These are phyloP conservation scores for Murraya paniculata DNA, from an alignment of 345 rosid genomes.

Conservation along the genomic window DNA sequence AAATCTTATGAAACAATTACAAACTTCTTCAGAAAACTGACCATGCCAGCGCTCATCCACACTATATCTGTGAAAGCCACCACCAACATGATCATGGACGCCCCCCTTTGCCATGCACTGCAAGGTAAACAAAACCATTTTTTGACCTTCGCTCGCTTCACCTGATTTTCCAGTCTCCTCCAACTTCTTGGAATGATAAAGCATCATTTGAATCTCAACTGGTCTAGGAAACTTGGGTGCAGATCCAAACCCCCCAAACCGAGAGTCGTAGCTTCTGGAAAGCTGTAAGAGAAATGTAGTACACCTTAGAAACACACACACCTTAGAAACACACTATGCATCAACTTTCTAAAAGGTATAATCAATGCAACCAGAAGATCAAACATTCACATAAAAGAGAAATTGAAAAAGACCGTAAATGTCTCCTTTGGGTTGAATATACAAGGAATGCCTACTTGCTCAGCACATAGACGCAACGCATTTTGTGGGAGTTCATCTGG, in stretches of 20 bases:
- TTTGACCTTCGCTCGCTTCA: slow-evolving; percentile 42
- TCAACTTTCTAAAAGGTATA: not conserved
- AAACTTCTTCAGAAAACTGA: slow-evolving; percentile 28
- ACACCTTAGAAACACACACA: slow-evolving; percentile 2
- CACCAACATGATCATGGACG: slow-evolving; percentile 93
- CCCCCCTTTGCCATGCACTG: slow-evolving; percentile 94
- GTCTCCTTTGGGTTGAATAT: not conserved
- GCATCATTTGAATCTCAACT: slow-evolving; percentile 91
- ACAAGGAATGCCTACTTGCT: slow-evolving; percentile 52
- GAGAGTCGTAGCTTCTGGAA: slow-evolving; percentile 65
- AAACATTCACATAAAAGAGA: not conserved
- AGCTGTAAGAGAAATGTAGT: slow-evolving; percentile 48
- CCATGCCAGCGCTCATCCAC: slow-evolving; percentile 98
- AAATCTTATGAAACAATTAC: not conserved
- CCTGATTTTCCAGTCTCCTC: slow-evolving; percentile 50
- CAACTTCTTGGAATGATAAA: slow-evolving; percentile 63
- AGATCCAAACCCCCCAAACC: slow-evolving; percentile 86
- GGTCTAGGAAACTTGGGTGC: slow-evolving; percentile 98
- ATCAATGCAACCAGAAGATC: not conserved
- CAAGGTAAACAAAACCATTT: slow-evolving; percentile 76
- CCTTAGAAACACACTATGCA: not conserved
- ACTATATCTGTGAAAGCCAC: slow-evolving; percentile 95
- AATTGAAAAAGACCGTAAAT: not conserved
- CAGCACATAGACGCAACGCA: slow-evolving; percentile 66
- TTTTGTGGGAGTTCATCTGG: slow-evolving; percentile 55